These are phyloP conservation scores for Dalbergia cultrata DNA, from an alignment of 306 rosid species.

Conservation along the genomic window DNA sequence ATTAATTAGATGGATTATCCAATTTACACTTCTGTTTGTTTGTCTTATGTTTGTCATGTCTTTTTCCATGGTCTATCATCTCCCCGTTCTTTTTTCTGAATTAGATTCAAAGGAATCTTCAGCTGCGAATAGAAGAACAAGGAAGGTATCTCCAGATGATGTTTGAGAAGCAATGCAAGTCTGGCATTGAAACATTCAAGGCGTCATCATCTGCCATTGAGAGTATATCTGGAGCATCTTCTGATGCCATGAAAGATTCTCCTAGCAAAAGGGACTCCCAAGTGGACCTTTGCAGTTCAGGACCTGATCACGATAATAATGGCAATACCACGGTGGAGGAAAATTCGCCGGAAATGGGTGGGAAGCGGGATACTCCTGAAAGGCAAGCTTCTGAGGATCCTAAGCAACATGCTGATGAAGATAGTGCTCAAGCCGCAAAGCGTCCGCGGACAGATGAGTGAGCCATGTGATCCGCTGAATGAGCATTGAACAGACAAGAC, in stretches of 20 bases:
- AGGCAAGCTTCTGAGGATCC: slow-evolving; percentile 45
- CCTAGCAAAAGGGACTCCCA: slow-evolving; percentile 63
- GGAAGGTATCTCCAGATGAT: slow-evolving; percentile 95
- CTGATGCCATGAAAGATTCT: slow-evolving; percentile 59
- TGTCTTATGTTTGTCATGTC: slow-evolving; percentile 23
- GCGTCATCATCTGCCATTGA: slow-evolving; percentile 56
- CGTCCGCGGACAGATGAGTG: slow-evolving; percentile 71
- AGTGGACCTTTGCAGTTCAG: slow-evolving; percentile 47
- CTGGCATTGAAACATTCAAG: slow-evolving; percentile 58
- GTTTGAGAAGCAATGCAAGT: slow-evolving; percentile 88
- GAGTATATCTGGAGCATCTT: slow-evolving; percentile 56
- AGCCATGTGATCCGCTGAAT: slow-evolving; percentile 51
- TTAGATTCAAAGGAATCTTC: slow-evolving; percentile 88
- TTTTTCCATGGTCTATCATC: slow-evolving; percentile 24
- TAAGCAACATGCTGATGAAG: slow-evolving; percentile 56
- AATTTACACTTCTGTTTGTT: neutral
- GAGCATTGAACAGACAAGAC: slow-evolving; percentile 59
- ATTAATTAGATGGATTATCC: slow-evolving; percentile 22
- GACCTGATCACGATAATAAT: slow-evolving; percentile 51
- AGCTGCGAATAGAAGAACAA: slow-evolving; percentile 97
- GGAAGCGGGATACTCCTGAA: slow-evolving; percentile 58
- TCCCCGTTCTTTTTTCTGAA: slow-evolving; percentile 20
- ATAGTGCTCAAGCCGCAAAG: slow-evolving; percentile 60
- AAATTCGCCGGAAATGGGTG: slow-evolving; percentile 43
- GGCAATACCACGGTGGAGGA: slow-evolving; percentile 48